Percentiles rank a stretch among this genome's conserved stretches.
Evolutionary conservation across 495 filamentous ascomycete genomes (phyloP).

Genomic region (Penicillium robsamsonii): DNA sequence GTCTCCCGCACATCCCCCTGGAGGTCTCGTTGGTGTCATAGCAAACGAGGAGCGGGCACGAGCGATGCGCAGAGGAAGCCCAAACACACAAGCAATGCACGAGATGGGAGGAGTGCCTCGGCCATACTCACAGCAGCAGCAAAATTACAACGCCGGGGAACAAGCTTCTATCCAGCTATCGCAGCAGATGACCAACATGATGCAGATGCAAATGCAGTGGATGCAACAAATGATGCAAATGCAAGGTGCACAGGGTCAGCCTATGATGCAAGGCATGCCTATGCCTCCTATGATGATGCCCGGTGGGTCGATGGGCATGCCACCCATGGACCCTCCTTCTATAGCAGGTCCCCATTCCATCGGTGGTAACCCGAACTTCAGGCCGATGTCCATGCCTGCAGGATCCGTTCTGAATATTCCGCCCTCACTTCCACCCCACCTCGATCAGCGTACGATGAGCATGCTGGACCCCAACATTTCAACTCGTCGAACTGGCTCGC

Average conservation of each 20-base stretch:
- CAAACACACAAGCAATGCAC: slow-evolving; percentile 57
- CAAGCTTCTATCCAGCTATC: slow-evolving; percentile 80
- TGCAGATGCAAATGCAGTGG: slow-evolving; percentile 90
- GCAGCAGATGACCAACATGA: slow-evolving; percentile 84
- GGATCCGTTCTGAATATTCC: slow-evolving; percentile 7
- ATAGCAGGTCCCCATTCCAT: slow-evolving; percentile 21
- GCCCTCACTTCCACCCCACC: slow-evolving; percentile 21
- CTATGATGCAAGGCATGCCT: slow-evolving; percentile 22
- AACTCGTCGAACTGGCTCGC: slow-evolving; percentile 47
- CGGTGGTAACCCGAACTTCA: slow-evolving; percentile 22
- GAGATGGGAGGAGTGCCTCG: slow-evolving; percentile 41
- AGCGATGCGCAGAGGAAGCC: slow-evolving; percentile 76
- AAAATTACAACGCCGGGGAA: slow-evolving; percentile 54
- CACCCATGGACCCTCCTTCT: slow-evolving; percentile 14
- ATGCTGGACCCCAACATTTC: slow-evolving; percentile 74
- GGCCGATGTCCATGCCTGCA: slow-evolving; percentile 47
- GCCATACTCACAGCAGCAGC: slow-evolving; percentile 34
- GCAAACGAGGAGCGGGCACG: slow-evolving; percentile 75
- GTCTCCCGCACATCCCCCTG: slow-evolving; percentile 48
- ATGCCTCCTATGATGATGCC: slow-evolving; percentile 21
- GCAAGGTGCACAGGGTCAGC: slow-evolving; percentile 42
- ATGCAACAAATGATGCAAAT: slow-evolving; percentile 78
- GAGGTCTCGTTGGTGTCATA: slow-evolving; percentile 89
- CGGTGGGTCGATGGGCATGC: slow-evolving; percentile 21
- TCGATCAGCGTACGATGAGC: slow-evolving; percentile 65